Conservation (phyloP, 2,329 filamentous ascomycete species). For the Fusarium torreyae region DNA sequence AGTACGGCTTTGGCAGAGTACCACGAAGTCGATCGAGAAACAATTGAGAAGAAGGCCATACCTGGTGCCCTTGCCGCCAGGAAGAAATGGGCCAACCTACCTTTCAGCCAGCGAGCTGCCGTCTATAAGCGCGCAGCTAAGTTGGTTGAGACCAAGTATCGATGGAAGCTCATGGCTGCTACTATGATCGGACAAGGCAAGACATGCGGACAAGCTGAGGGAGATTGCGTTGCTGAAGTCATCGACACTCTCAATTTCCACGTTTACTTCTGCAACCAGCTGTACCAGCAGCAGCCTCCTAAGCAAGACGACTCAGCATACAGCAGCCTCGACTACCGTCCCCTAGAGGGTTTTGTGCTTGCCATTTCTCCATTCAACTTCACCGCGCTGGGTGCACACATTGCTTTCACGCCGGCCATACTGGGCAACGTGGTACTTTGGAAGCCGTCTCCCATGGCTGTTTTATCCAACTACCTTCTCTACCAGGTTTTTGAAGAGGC, state of each 20-base stretch:
- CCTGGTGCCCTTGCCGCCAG: constrained; percentile 18
- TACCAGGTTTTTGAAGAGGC: constrained; percentile 58
- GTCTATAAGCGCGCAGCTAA: constrained; percentile 16
- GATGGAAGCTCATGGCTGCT: constrained; percentile 18
- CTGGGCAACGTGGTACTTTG: constrained; percentile 60
- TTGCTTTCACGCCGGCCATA: constrained; percentile 54
- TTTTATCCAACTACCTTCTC: constrained; percentile 54
- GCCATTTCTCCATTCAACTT: constrained; percentile 60
- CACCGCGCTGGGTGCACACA: constrained; percentile 56
- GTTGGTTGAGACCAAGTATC: constrained; percentile 6
- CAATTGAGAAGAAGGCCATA: constrained; percentile 10
- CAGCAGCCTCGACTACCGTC: constrained; percentile 54
- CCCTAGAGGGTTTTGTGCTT: constrained; percentile 59
- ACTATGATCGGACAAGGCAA: constrained; percentile 25
- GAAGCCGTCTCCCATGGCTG: constrained; percentile 55
- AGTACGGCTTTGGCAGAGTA: constrained; percentile 3
- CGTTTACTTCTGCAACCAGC: constrained; percentile 16
- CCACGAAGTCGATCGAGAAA: constrained; percentile 10
- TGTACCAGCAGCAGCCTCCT: constrained; percentile 18
- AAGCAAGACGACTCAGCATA: constrained; percentile 15
- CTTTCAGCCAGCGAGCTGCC: constrained; percentile 11
- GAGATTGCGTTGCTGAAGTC: constrained; percentile 14
- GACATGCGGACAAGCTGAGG: constrained; percentile 14
- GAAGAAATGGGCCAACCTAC: constrained; percentile 12
- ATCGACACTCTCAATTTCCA: constrained; percentile 19